A percentile compares a stretch with the other conserved stretches of the same genome.
These are phyloP conservation scores for Nicotiana knightiana DNA, from an alignment of 257 asterid species.

Conservation along the genomic window DNA sequence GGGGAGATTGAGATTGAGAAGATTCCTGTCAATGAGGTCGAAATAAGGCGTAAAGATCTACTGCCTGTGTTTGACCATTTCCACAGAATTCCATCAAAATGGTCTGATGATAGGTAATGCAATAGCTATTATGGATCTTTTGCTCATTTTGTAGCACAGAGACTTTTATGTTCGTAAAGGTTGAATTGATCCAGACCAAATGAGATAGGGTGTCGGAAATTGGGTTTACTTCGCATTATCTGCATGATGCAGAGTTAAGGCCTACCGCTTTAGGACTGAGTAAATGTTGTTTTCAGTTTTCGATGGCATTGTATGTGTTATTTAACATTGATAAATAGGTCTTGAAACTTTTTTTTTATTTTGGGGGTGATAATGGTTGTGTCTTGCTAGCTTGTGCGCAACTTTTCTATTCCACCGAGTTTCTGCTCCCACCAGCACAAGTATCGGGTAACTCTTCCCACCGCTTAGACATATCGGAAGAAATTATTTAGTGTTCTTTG, in stretches of 20 bases:
- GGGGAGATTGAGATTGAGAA: constrained; percentile 43
- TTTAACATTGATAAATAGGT: background rate
- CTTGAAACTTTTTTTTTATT: background rate
- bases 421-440: background rate
- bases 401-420: background rate
- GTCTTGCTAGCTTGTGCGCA: background rate
- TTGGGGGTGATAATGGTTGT: background rate
- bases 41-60: constrained; percentile 32
- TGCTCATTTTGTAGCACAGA: background rate
- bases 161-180: background rate
- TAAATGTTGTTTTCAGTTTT: background rate
- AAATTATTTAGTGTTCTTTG: background rate
- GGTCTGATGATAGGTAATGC: constrained; percentile 33
- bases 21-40: constrained; percentile 36
- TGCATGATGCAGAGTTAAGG: background rate
- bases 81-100: constrained; percentile 26
- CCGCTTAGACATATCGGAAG: background rate
- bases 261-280: background rate
- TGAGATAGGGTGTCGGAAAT: background rate
- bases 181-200: background rate
- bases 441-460: background rate
- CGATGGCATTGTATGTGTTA: background rate
- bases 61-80: constrained; percentile 44
- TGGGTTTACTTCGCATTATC: background rate
- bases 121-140: background rate